Base-by-base conservation (phyloP, 1,139 yeast genomes). In the Taiozyma sp. region DNA sequence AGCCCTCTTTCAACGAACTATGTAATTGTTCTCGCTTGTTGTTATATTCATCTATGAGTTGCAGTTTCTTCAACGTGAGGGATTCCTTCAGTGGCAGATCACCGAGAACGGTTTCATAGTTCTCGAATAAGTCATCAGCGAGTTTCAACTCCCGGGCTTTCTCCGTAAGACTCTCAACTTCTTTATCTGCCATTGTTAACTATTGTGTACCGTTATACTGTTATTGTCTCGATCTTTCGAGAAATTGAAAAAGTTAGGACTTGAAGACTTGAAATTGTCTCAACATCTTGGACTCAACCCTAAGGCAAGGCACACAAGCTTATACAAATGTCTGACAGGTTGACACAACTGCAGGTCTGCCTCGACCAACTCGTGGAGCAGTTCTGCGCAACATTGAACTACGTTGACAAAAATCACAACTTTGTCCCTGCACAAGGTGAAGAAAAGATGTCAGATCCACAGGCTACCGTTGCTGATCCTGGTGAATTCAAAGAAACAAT, bases 321-420 rank as follows among this genome's bases (percentile, higher is more conserved):
- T 24, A 24, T 24, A 24, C 28, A 40, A 40, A 83, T 83, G 88
- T 76, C 96, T 0, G 99, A 93, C 70, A 74, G 98, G 63, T 74
- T 93, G 41, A 91, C 98, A 1, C 99, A 93, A 67, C 78, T 93
- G 38, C 99, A 93, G 65, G 80, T 88, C 45, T 91, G 98, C 61
- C 73, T 93, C 46, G 99, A 93, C 69, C 97, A 87, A 73, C 80
- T 93, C 52, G 83, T 90, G 51, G 96, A 89, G 58, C 97, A 92
- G 71, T 89, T 91, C 72, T 87, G 89, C 66, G 95, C 97, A 8
- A 86, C 97, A 1, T 75, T 93, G 50, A 88, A 89, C 66, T 91
- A 91, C 64, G 86, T 92, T 44, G 95, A 90, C 66, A 78, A 80
- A 54, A 80, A 81, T 54, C 91, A 84, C 61, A 85, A 78, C 60